Evolutionary conservation across 1,284 basidiomycete species (phyloP), one percentile per base, ranked within the genome.

Genomic region (Xerocomus nothofagi): DNA sequence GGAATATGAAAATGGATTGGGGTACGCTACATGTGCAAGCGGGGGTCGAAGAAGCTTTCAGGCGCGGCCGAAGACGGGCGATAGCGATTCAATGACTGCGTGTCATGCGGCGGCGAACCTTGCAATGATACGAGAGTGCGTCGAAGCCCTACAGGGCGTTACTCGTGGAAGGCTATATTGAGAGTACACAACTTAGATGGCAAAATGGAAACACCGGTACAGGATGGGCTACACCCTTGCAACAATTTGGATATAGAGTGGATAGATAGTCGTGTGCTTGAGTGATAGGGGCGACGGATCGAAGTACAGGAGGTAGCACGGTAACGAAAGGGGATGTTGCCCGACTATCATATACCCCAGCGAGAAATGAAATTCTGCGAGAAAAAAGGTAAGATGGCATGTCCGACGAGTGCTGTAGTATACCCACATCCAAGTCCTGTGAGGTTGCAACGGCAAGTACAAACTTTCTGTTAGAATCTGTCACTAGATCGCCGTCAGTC

Each of bases 361-460:
- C 83, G 75, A 32, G 74, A 71, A 42, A 84, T 80, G 51, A 86
- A 86, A 42, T 73, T 82, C 70, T 74, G 47, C 14, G 30, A 40
- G 30, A 37, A 31, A 3, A 44, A 39, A 30, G 6, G 44, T 60
- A 9, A 54, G 55, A 27, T 39, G 18, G 4, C 1, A 7, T 39
- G n/a, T 15, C 14, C 32, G 3, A 39, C 4, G 21, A 46, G 20
- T 20, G 23, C 6, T n/a, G 23, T 10, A 34, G 12, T 20, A 21
- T n/a, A 62, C 72, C 46, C 45, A 84, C 84, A 65, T 92, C 82
- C 18, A 95, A 70, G 67, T 95, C 92, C 37, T 88, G 80, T 37
- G 73, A 68, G 12, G 92, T 95, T 1, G 89, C 91, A 0, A 95
- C 86, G 0, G 77, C 92, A 30, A 94, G 76, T 1, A 94, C 91